Base-by-base conservation (phyloP, 345 rosid genomes). In the Psidium guajava region DNA sequence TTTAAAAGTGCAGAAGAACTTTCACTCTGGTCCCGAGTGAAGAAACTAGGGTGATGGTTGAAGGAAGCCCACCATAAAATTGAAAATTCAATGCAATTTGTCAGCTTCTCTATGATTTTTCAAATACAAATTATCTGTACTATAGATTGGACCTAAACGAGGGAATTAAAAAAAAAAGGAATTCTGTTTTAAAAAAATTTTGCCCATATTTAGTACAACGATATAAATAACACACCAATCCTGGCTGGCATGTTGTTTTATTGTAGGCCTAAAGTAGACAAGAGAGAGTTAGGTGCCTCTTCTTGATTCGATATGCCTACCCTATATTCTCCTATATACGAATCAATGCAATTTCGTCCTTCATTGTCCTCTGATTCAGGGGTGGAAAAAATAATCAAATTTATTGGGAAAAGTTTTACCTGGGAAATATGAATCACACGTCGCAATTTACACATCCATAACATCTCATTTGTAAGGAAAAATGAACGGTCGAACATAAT, bases 401-500 rank as follows among this genome's bases (percentile, higher is more conserved):
- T 16, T 6, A 53, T 5, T 1, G 5, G 2, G 59, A 24, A 22
- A 56, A 22, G 12, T 56, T 56, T 22, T 4, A 3, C 59, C 5
- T 1, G n/a, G 24, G 12, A 36, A 9, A 69, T 69, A 2, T 21
- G 4, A 18, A 69, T 69, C 47, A 9, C 11, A 8, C 22, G 10
- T 69, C 47, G 5, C 9, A 18, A 36, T 36, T 18, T 8, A 69
- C 47, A 32, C 77, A 18, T 36, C 3, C 77, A 21, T 18, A 18
- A 11, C 24, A 10, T 69, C 47, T 32, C 44, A 32, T 69, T 18
- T 18, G 77, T 0, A 0, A 64, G 1, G 21, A 32, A 69, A 36
- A 69, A 4, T 32, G 21, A 18, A 32, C 0, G 1, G 2, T 36
- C 0, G 4, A 0, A 69, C 13, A 5, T 11, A 2, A 16, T 5